Conservation (phyloP, 345 rosid genomes). For the Capsella bursapastoris region DNA sequence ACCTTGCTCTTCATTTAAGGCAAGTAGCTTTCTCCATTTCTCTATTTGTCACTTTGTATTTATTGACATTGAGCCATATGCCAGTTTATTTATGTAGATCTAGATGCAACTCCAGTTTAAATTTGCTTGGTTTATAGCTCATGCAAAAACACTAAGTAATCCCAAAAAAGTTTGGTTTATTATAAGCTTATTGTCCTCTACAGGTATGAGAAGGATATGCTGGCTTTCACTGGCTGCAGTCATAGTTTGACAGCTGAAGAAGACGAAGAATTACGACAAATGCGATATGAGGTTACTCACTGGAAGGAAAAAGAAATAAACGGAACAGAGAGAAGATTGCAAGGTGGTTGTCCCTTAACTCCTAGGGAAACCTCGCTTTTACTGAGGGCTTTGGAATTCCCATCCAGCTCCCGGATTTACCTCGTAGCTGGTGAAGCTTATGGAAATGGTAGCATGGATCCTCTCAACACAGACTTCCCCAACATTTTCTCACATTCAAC, state of each 20-base stretch:
- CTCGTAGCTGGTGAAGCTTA: constrained; percentile 96
- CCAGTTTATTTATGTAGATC: constrained; percentile 10
- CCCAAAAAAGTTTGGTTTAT: not conserved
- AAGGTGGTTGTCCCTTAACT: constrained; percentile 92
- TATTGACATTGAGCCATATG: constrained; percentile 13
- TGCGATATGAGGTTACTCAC: constrained; percentile 85
- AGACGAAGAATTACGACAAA: constrained; percentile 71
- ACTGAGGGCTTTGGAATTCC: constrained; percentile 81
- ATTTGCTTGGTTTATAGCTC: constrained; percentile 22
- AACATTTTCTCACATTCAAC: constrained; percentile 82
- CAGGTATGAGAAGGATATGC: constrained; percentile 99
- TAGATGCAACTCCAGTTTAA: constrained; percentile 17
- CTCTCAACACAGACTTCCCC: constrained; percentile 70
- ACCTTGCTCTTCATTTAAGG: constrained; percentile 97
- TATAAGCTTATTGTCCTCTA: constrained; percentile 28
- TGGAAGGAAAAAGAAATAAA: constrained; percentile 97
- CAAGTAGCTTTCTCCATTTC: constrained; percentile 41
- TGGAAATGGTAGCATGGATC: constrained; percentile 85
- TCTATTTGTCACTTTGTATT: constrained; percentile 11
- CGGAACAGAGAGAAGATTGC: constrained; percentile 85
- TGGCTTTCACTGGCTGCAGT: constrained; percentile 98
- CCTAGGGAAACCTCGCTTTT: constrained; percentile 93
- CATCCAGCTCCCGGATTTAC: constrained; percentile 79
- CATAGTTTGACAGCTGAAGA: constrained; percentile 81
- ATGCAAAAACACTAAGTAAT: not conserved